These are phyloP conservation scores for Excoecaria cochinchinensis DNA, from an alignment of 345 rosid species.

Conservation along the genomic window DNA sequence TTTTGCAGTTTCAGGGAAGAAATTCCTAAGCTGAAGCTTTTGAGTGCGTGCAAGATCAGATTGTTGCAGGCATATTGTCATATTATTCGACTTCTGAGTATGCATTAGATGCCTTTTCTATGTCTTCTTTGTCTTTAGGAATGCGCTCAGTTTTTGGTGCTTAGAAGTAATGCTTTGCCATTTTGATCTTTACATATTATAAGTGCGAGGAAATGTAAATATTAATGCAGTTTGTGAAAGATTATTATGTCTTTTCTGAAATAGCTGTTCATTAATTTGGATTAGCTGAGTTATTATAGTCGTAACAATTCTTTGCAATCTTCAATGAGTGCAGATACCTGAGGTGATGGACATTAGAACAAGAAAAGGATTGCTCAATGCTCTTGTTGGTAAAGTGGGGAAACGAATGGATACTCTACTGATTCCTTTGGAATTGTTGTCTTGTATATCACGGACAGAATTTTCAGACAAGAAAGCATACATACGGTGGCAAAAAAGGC, in stretches of 20 bases:
- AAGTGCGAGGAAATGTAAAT: not conserved
- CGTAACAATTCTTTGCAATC: not conserved
- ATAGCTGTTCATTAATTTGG: not conserved
- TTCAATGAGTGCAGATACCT: conserved; percentile 55
- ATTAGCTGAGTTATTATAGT: not conserved
- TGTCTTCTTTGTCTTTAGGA: not conserved
- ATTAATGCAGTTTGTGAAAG: not conserved
- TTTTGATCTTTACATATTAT: not conserved
- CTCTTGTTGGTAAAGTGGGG: conserved; percentile 82
- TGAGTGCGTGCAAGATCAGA: not conserved
- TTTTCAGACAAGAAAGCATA: conserved; percentile 95
- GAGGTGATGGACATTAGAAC: conserved; percentile 97
- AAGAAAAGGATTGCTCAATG: conserved; percentile 88
- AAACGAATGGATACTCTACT: conserved; percentile 90
- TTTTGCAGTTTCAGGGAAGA: not conserved
- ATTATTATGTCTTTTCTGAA: not conserved
- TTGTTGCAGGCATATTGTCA: not conserved
- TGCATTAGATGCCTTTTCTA: not conserved
- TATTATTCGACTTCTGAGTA: not conserved
- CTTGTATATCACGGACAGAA: conserved; percentile 86
- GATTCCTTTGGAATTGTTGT: conserved; percentile 85
- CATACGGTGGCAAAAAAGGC: conserved; percentile 98
- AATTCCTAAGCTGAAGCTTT: not conserved
- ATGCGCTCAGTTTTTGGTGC: not conserved
- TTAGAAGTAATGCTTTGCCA: not conserved